These are phyloP conservation scores for Ichthyophthirius multifiliis DNA, from an alignment of 169 alveolate species.

Conservation along the genomic window DNA sequence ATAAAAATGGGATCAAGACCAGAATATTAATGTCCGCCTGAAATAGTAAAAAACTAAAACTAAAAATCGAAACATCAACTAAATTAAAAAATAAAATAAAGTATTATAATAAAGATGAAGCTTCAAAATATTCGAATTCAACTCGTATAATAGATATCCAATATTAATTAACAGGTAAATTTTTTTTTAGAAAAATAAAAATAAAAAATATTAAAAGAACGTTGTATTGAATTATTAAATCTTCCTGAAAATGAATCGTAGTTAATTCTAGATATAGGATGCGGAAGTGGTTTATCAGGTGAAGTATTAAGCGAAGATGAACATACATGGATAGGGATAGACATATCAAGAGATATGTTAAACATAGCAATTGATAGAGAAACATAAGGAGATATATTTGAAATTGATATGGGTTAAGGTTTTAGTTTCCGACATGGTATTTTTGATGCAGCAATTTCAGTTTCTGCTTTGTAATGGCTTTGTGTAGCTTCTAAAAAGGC, in stretches of 20 bases:
- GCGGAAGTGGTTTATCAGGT: constrained; percentile 97
- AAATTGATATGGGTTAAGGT: constrained; percentile 94
- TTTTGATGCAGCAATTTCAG: constrained; percentile 92
- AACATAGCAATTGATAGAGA: constrained; percentile 79
- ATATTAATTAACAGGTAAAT: constrained; percentile 92
- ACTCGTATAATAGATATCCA: constrained; percentile 92
- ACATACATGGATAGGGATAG: constrained; percentile 95
- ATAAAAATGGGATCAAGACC: constrained; percentile 11
- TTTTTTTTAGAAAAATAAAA: constrained; percentile 78
- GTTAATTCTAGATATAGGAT: constrained; percentile 95
- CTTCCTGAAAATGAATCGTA: constrained; percentile 77
- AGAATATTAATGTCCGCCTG: constrained; percentile 10
- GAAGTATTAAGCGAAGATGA: constrained; percentile 87
- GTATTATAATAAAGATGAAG: constrained; percentile 91
- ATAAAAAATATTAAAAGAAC: constrained; percentile 8
- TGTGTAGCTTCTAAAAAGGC: constrained; percentile 92
- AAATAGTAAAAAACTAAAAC: not conserved
- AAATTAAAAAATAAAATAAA: constrained; percentile 5
- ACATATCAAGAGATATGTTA: constrained; percentile 93
- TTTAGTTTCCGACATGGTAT: constrained; percentile 89
- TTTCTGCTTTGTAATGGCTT: constrained; percentile 96
- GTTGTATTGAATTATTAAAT: constrained; percentile 36
- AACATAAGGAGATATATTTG: constrained; percentile 89
- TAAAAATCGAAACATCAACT: too few species aligned
- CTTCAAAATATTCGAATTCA: constrained; percentile 86